These are phyloP conservation scores for Paramecium octaurelia DNA, from an alignment of 73 alveolate species.

Conservation along the genomic window DNA sequence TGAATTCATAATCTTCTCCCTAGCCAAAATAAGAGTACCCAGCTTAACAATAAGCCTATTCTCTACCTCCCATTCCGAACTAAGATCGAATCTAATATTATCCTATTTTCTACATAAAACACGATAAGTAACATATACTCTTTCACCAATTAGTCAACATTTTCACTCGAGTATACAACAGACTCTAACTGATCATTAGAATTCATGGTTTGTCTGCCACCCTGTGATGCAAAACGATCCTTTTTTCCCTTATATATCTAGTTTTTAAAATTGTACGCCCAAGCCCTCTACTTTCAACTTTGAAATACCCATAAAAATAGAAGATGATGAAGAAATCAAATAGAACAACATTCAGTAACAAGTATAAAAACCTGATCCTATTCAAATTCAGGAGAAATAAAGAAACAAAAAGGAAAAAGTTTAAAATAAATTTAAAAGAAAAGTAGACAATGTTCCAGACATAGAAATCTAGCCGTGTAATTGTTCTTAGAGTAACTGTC, in stretches of 20 bases:
- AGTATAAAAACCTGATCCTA: neutral
- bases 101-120: neutral
- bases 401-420: neutral
- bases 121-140: neutral
- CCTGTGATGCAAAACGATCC: neutral
- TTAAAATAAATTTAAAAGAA: neutral
- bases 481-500: slow-evolving; percentile 8
- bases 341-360: neutral
- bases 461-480: slow-evolving; percentile 7
- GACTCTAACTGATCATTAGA: neutral
- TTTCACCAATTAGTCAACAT: neutral
- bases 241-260: neutral
- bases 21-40: neutral
- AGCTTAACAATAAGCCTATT: neutral
- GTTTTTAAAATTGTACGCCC: neutral
- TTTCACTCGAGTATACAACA: neutral
- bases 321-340: neutral
- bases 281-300: neutral
- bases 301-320: neutral
- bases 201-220: neutral
- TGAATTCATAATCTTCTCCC: neutral
- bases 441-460: neutral
- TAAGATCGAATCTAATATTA: neutral
- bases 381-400: neutral
- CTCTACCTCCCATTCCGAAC: neutral